Evolutionary conservation across 1,284 basidiomycete species (phyloP).

Genomic region (Ceratobasidium sp.): DNA sequence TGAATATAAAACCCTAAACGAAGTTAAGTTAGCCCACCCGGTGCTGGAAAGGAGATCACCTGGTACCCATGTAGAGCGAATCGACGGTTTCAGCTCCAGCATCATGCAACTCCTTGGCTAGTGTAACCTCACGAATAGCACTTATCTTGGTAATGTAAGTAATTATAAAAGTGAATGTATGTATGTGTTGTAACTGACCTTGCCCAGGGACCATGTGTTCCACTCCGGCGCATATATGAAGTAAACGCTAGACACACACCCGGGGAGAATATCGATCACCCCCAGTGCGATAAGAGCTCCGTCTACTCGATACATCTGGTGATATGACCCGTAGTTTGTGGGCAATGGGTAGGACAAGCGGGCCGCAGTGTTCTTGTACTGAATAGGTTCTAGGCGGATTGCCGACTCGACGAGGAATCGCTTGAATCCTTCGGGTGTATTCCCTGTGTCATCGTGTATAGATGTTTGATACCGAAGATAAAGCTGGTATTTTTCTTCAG

Average conservation of each 20-base stretch:
- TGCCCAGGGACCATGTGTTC: constrained; percentile 81
- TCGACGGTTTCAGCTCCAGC: constrained; percentile 69
- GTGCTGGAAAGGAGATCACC: not conserved
- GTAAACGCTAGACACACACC: constrained; percentile 93
- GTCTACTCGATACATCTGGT: constrained; percentile 84
- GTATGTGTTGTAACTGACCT: constrained; percentile 57
- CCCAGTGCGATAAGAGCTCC: constrained; percentile 84
- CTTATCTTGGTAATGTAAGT: constrained; percentile 59
- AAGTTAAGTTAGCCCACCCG: not conserved
- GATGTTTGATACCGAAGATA: constrained; percentile 77
- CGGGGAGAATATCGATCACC: constrained; percentile 90
- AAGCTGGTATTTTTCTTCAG: constrained; percentile 79
- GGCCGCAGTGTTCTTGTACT: constrained; percentile 56
- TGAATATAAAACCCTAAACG: constrained; percentile 86
- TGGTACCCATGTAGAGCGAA: constrained; percentile 82
- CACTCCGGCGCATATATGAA: constrained; percentile 89
- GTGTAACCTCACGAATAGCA: constrained; percentile 77
- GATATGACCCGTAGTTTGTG: constrained; percentile 79
- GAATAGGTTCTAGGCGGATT: constrained; percentile 69
- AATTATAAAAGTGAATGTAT: constrained; percentile 4
- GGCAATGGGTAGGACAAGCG: constrained; percentile 62
- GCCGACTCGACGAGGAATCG: constrained; percentile 84
- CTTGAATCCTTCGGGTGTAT: constrained; percentile 62
- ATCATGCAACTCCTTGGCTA: constrained; percentile 73
- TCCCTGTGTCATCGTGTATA: constrained; percentile 74